Conservation (phyloP, 805 yeast genomes). For the Torulaspora franciscae region DNA sequence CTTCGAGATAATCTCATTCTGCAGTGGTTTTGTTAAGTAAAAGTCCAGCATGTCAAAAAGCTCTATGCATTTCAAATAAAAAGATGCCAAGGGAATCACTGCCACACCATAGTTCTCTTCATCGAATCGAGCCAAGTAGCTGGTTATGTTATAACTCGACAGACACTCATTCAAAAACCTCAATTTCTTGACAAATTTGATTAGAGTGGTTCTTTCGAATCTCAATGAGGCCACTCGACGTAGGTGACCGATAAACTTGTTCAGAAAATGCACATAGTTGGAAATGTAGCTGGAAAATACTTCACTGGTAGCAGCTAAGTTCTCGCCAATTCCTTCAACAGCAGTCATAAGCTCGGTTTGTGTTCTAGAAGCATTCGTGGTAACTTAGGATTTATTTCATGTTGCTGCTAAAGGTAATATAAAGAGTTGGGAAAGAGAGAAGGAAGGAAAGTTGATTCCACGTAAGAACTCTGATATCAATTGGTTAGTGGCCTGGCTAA, state of each 20-base stretch:
- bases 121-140: neutral
- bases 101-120: conserved; percentile 8
- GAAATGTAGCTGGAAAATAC: conserved; percentile 28
- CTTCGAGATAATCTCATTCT: conserved; percentile 34
- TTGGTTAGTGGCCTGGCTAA: too few species aligned
- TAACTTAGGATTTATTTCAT: too few species aligned
- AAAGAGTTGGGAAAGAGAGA: too few species aligned
- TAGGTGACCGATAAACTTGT: conserved; percentile 31
- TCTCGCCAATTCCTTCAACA: conserved; percentile 4
- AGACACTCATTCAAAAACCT: conserved; percentile 33
- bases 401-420: too few species aligned
- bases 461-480: too few species aligned
- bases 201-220: conserved; percentile 33
- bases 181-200: conserved; percentile 35
- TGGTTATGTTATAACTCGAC: conserved; percentile 9
- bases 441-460: too few species aligned
- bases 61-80: conserved; percentile 28
- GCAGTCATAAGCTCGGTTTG: neutral
- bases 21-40: conserved; percentile 31
- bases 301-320: conserved; percentile 8
- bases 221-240: conserved; percentile 31
- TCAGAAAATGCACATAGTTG: conserved; percentile 29
- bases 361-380: too few species aligned
- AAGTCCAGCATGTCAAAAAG: conserved; percentile 32
- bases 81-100: conserved; percentile 23